Conservation (phyloP, 805 yeast genomes). For the Saccharomycopsis javanensis region DNA sequence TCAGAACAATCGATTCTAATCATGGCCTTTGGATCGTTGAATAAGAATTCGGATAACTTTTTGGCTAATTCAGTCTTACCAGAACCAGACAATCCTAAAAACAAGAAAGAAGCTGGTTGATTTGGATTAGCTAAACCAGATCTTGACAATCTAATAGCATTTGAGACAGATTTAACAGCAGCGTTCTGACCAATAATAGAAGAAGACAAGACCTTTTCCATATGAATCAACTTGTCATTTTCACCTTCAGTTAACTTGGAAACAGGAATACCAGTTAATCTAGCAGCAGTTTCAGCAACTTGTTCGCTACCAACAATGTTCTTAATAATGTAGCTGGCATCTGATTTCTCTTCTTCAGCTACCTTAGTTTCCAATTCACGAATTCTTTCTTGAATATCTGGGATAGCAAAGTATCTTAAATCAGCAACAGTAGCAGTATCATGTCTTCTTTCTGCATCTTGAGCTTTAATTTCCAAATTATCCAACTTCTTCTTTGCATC, state of each 20-base stretch:
- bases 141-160: constrained; percentile 85
- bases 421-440: constrained; percentile 95
- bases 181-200: constrained; percentile 93
- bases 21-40: constrained; percentile 94
- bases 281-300: constrained; percentile 94
- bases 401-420: constrained; percentile 93
- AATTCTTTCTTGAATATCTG: constrained; percentile 75
- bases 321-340: constrained; percentile 57
- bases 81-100: constrained; percentile 92
- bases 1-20: constrained; percentile 97
- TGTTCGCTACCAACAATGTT: constrained; percentile 89
- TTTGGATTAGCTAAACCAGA: constrained; percentile 94
- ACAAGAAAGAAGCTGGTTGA: constrained; percentile 92
- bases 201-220: constrained; percentile 78
- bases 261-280: constrained; percentile 95
- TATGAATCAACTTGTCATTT: constrained; percentile 82
- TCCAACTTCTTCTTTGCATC: constrained; percentile 83
- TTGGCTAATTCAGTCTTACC: constrained; percentile 98
- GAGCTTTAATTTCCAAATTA: constrained; percentile 85
- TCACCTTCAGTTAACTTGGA: constrained; percentile 91
- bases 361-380: constrained; percentile 64
- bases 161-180: constrained; percentile 93
- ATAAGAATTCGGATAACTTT: constrained; percentile 90
- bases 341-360: constrained; percentile 63
- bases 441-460: constrained; percentile 93